These are phyloP conservation scores for Colletotrichum filicis DNA, from an alignment of 2,329 filamentous ascomycete genomes.

Conservation along the genomic window DNA sequence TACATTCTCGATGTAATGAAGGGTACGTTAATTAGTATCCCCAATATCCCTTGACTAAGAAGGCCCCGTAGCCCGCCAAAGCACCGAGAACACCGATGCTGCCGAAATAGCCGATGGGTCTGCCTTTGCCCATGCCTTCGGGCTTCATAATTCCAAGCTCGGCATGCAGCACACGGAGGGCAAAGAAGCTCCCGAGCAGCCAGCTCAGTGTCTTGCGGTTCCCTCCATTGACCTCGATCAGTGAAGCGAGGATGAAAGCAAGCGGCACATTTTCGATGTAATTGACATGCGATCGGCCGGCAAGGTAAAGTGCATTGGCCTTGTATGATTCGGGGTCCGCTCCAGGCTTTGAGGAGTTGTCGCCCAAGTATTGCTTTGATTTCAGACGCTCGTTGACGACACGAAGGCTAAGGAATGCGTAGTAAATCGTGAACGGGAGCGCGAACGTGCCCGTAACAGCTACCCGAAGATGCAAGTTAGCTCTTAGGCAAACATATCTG, in stretches of 20 bases:
- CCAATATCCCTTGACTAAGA: slow-evolving; percentile 23
- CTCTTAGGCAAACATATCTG: background rate
- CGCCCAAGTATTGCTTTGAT: slow-evolving; percentile 18
- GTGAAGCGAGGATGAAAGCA: background rate
- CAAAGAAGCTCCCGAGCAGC: slow-evolving; percentile 14
- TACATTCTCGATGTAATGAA: background rate
- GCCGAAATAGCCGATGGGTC: slow-evolving; percentile 12
- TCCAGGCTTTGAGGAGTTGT: slow-evolving; percentile 7
- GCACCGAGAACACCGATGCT: slow-evolving; percentile 10
- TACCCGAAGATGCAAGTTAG: background rate
- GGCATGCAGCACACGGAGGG: slow-evolving; percentile 13
- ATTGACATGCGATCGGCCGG: slow-evolving; percentile 18
- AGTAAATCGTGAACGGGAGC: slow-evolving; percentile 25
- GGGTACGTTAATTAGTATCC: background rate
- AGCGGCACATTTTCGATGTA: slow-evolving; percentile 20
- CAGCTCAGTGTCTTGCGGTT: slow-evolving; percentile 10
- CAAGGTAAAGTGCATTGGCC: slow-evolving; percentile 8
- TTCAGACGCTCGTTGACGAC: slow-evolving; percentile 12
- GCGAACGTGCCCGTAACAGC: slow-evolving; percentile 22
- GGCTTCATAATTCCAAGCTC: slow-evolving; percentile 13
- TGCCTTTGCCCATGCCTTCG: background rate
- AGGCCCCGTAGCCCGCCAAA: slow-evolving; percentile 13
- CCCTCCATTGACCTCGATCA: slow-evolving; percentile 20
- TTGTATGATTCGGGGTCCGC: background rate
- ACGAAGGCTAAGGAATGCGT: slow-evolving; percentile 23